These are phyloP conservation scores for Schoenoplectus tabernaemontani DNA, from an alignment of 202 grass and related monocot genomes.

Conservation along the genomic window DNA sequence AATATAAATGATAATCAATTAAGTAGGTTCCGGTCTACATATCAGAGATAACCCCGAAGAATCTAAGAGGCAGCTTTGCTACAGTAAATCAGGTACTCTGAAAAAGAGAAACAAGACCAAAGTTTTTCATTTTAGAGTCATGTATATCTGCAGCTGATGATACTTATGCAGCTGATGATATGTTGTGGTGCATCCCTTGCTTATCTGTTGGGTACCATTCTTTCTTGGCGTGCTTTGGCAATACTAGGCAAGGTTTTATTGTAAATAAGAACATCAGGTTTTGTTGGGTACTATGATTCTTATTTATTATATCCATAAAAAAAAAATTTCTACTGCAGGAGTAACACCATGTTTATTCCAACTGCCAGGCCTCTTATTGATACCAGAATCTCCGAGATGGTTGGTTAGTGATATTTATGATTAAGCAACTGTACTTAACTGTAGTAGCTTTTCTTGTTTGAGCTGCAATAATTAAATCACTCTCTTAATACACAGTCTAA, in stretches of 20 bases:
- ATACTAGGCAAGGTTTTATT: slow-evolving; percentile 41
- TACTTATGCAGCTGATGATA: slow-evolving; percentile 68
- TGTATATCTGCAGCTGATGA: not conserved
- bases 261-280: not conserved
- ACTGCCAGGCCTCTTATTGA: slow-evolving; percentile 49
- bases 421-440: not conserved
- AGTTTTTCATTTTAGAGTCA: not conserved
- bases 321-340: slow-evolving; percentile 32
- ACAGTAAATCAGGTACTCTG: slow-evolving; percentile 58
- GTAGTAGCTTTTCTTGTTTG: not conserved
- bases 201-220: slow-evolving; percentile 47
- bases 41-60: slow-evolving; percentile 86
- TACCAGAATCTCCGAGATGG: slow-evolving; percentile 88
- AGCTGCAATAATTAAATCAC: not conserved
- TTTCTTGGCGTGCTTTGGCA: slow-evolving; percentile 74
- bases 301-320: not conserved
- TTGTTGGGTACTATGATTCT: not conserved
- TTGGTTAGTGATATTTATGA: slow-evolving; percentile 40
- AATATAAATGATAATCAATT: not conserved
- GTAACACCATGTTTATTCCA: slow-evolving; percentile 61
- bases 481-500: slow-evolving; percentile 40
- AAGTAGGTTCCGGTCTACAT: slow-evolving; percentile 82
- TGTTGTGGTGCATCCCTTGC: slow-evolving; percentile 65
- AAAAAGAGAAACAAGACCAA: slow-evolving; percentile 8
- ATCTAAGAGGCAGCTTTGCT: slow-evolving; percentile 73